phyloP scores from a whole-genome alignment of 225 moss, liverwort and hornwort genomes.

The Polytrichum formosum region DNA sequence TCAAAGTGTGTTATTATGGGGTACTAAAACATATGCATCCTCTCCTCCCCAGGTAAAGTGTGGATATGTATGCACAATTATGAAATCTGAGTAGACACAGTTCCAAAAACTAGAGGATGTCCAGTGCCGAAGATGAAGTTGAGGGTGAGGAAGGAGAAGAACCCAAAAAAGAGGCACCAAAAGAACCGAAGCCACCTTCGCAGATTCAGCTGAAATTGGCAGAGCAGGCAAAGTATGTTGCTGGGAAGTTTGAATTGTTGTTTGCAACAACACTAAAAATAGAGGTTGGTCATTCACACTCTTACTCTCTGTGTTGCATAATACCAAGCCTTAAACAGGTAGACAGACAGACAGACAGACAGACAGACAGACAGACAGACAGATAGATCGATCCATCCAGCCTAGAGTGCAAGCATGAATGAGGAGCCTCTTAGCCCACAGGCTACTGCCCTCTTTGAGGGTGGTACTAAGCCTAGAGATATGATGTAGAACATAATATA shows the following conservation, averaged over 20 bases:
- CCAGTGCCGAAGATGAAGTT: slow-evolving; percentile 6
- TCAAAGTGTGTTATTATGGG: too few species aligned
- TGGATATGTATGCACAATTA: background rate
- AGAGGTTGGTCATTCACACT: slow-evolving; percentile 7
- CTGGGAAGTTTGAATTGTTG: slow-evolving; percentile 27
- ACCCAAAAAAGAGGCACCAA: background rate
- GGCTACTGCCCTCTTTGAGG: background rate
- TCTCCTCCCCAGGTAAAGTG: background rate
- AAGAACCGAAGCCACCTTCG: slow-evolving; percentile 1
- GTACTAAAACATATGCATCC: too few species aligned
- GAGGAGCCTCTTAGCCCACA: background rate
- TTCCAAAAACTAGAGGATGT: slow-evolving; percentile 18
- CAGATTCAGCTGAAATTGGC: slow-evolving; percentile 28
- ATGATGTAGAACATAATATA: background rate
- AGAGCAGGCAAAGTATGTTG: slow-evolving; percentile 39
- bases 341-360: background rate
- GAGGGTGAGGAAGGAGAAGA: slow-evolving; percentile 13
- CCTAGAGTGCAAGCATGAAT: background rate
- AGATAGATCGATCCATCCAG: background rate
- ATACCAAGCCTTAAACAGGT: background rate
- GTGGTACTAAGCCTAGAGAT: too few species aligned
- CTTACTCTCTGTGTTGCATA: background rate
- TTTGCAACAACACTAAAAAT: slow-evolving; percentile 16
- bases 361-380: background rate
- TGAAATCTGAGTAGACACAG: background rate